Conservation (phyloP, 225 moss, liverwort and hornwort species). For the Marchantia paleacea region DNA sequence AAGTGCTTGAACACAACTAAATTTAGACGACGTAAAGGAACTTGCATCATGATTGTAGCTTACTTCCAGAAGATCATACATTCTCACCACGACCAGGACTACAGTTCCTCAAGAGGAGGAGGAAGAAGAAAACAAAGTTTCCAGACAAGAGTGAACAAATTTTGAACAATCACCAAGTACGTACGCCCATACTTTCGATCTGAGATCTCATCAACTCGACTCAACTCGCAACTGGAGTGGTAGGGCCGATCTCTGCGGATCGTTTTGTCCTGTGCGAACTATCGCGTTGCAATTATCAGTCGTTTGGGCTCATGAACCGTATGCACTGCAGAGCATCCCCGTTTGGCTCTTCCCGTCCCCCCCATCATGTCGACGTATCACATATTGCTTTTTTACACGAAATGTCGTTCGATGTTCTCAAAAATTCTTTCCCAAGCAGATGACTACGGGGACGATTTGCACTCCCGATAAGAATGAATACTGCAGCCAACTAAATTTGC, state of each 20-base stretch:
- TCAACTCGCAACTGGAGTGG: background rate
- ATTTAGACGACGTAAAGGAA: background rate
- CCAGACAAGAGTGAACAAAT: slow-evolving; percentile 1
- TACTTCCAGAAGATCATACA: background rate
- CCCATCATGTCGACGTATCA: too few species aligned
- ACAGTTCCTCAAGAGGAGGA: background rate
- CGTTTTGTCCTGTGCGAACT: background rate
- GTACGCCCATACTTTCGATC: background rate
- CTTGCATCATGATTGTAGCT: background rate
- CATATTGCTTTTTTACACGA: too few species aligned
- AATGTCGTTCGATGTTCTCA: too few species aligned
- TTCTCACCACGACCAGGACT: background rate
- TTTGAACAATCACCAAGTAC: background rate
- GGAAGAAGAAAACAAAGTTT: background rate
- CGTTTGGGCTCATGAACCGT: too few species aligned
- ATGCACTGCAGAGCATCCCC: too few species aligned
- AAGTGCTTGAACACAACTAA: background rate
- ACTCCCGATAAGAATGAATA: too few species aligned
- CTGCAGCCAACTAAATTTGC: too few species aligned
- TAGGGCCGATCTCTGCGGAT: background rate
- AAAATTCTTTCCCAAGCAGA: too few species aligned
- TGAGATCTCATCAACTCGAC: background rate
- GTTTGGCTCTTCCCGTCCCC: too few species aligned
- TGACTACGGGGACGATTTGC: too few species aligned
- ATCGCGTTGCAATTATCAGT: background rate